Conservation (phyloP, 352 stramenopile genomes). For the Phytophthora ohioensis region DNA sequence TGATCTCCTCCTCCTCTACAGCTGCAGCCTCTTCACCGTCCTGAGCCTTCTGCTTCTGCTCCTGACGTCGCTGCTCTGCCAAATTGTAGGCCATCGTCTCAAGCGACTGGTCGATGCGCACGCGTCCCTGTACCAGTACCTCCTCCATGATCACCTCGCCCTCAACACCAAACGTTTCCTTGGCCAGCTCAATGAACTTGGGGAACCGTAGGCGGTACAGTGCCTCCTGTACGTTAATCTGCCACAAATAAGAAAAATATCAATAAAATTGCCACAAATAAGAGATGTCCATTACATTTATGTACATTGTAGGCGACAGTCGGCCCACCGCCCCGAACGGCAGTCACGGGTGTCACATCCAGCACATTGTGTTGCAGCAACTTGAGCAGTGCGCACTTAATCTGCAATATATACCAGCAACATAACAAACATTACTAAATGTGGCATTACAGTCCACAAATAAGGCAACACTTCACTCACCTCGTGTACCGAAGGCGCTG, state of each 20-base stretch:
- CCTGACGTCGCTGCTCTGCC: slow-evolving; percentile 63
- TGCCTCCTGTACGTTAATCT: slow-evolving; percentile 85
- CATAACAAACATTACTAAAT: background rate
- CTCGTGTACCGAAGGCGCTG: slow-evolving; percentile 67
- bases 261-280: slow-evolving; percentile 7
- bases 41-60: slow-evolving; percentile 36
- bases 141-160: slow-evolving; percentile 91
- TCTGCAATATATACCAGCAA: slow-evolving; percentile 27
- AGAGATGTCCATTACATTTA: background rate
- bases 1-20: slow-evolving; percentile 62
- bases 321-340: slow-evolving; percentile 24
- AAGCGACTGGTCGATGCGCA: slow-evolving; percentile 88
- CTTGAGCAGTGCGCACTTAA: slow-evolving; percentile 88
- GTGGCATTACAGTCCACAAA: background rate
- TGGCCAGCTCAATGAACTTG: slow-evolving; percentile 84
- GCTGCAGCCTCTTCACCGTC: slow-evolving; percentile 20
- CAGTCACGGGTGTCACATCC: slow-evolving; percentile 58
- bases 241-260: slow-evolving; percentile 13
- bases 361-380: slow-evolving; percentile 90
- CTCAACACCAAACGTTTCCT: slow-evolving; percentile 77
- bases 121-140: slow-evolving; percentile 81
- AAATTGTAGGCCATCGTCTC: slow-evolving; percentile 86
- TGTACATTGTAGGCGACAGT: slow-evolving; percentile 61
- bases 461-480: slow-evolving; percentile 14
- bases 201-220: slow-evolving; percentile 88